Conservation (phyloP, 2,329 filamentous ascomycete species). For the Colletotrichum karsti region DNA sequence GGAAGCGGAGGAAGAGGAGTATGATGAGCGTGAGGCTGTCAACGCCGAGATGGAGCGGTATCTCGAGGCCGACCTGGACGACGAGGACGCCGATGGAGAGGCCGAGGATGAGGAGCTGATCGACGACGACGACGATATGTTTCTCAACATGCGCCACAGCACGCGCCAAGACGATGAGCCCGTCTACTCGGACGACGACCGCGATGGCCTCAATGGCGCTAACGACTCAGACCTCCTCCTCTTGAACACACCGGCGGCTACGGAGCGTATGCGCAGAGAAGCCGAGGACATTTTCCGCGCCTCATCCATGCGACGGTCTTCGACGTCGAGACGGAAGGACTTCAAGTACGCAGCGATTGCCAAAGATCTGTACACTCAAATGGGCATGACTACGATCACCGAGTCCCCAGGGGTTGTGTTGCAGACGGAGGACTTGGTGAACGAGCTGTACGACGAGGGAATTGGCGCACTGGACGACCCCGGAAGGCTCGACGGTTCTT, state of each 20-base stretch:
- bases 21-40: slow-evolving; percentile 36
- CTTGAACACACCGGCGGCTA: slow-evolving; percentile 63
- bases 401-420: slow-evolving; percentile 80
- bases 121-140: slow-evolving; percentile 55
- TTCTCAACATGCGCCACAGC: slow-evolving; percentile 54
- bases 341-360: slow-evolving; percentile 77
- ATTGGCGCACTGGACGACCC: slow-evolving; percentile 64
- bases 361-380: slow-evolving; percentile 70
- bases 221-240: slow-evolving; percentile 63
- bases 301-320: slow-evolving; percentile 55
- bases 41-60: slow-evolving; percentile 46
- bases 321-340: slow-evolving; percentile 56
- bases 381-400: slow-evolving; percentile 66
- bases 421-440: slow-evolving; percentile 76
- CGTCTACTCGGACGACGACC: slow-evolving; percentile 33
- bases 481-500: slow-evolving; percentile 63
- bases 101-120: slow-evolving; percentile 48
- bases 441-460: slow-evolving; percentile 70
- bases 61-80: slow-evolving; percentile 43
- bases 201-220: slow-evolving; percentile 25
- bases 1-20: slow-evolving; percentile 38
- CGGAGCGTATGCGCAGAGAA: slow-evolving; percentile 60
- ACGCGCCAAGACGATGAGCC: slow-evolving; percentile 37
- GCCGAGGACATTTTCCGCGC: slow-evolving; percentile 65
- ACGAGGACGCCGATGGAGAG: slow-evolving; percentile 44